Percentiles rank a stretch among this genome's conserved stretches.
These are phyloP conservation scores for Ustilago nuda DNA, from an alignment of 1,284 basidiomycete genomes.

Conservation along the genomic window DNA sequence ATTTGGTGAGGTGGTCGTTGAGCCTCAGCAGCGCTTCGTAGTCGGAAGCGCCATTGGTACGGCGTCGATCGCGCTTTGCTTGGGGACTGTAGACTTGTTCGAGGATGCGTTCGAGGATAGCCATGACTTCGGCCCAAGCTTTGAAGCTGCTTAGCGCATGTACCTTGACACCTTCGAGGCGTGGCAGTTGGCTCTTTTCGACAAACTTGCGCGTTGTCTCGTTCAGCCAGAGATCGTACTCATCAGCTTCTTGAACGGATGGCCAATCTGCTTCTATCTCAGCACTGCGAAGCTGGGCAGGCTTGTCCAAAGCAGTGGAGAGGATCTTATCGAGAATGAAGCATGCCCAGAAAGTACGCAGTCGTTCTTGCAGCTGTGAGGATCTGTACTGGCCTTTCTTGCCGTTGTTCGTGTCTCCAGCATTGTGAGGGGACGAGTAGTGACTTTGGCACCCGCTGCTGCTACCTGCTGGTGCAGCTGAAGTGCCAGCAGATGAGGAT, in stretches of 20 bases:
- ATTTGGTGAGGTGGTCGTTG: constrained; percentile 25
- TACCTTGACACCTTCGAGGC: constrained; percentile 47
- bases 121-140: constrained; percentile 52
- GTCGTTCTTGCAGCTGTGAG: constrained; percentile 32
- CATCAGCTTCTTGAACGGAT: constrained; percentile 49
- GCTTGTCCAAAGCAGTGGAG: constrained; percentile 52
- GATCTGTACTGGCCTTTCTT: constrained; percentile 6
- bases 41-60: constrained; percentile 35
- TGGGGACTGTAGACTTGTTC: constrained; percentile 51
- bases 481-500: not conserved
- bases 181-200: constrained; percentile 20
- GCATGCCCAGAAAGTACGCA: constrained; percentile 52
- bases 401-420: not conserved
- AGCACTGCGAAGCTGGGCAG: constrained; percentile 41
- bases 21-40: constrained; percentile 34
- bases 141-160: constrained; percentile 52
- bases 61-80: constrained; percentile 42
- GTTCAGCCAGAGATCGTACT: constrained; percentile 52
- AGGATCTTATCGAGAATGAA: constrained; percentile 59
- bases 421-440: not conserved
- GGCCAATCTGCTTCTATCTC: constrained; percentile 46
- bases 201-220: constrained; percentile 46
- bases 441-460: not conserved
- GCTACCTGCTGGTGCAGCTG: not conserved
- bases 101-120: constrained; percentile 52